Evolutionary conservation across 2,329 filamentous ascomycete species (phyloP), one percentile per base, ranked within the genome.

Genomic region (Talaromyces sp.): DNA sequence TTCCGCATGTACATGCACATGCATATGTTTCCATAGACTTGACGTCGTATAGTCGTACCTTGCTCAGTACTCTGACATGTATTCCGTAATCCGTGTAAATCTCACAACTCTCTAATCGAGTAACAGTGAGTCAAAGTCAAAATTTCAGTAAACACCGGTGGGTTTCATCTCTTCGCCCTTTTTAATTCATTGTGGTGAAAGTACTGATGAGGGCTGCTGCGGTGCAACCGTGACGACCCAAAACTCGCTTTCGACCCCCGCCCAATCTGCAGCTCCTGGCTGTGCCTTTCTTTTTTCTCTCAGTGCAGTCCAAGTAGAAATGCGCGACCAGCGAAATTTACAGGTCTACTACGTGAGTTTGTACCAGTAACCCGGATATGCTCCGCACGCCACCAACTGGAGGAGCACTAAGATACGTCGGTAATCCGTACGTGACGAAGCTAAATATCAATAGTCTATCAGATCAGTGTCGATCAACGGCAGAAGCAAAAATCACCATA

Each of bases 361-460:
- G 35, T 59, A 59, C 56, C 56, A 22, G 35, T 17, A 59, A n/a
- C 22, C 35, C 25, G 56, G 60, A 62, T 54, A 54, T 62, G n/a
- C 47, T 62, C 60, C 17, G 49, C 47, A 54, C 41, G 25, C 49
- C 45, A 41, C 45, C 43, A 25, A 45, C 41, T 10, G 17, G 39
- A 50, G 31, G 37, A 19, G 10, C 45, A 49, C 45, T 25, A 49
- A 25, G 45, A 49, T 49, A 49, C 45, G 43, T 22, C 22, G 2
- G 25, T n/a, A 9, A n/a, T 41, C 56, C 22, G 37, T 60, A 11
- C 39, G 57, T 50, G 41, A 50, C 41, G 11, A 64, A 33, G 58
- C 63, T 65, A 65, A 65, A 58, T 10, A 65, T 62, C 63, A 65
- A 65, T 65, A 65, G 63, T 65, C 56, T 35, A 54, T 65, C 59